Conservation (phyloP, 306 rosid genomes). For the Dryas drummondii region DNA sequence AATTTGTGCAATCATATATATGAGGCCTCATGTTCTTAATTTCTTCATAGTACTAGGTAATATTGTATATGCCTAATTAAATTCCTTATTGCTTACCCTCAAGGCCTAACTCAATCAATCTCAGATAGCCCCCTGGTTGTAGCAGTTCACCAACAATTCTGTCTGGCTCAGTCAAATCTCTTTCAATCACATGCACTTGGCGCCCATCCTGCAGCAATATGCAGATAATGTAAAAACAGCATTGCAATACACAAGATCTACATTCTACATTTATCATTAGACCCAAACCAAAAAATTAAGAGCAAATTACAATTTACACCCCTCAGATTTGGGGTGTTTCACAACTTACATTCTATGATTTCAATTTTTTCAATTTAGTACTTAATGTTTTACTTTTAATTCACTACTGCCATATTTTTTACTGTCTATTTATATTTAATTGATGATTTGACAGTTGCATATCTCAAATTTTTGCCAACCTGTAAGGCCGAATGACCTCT, state of each 20-base stretch:
- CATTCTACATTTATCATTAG: not conserved
- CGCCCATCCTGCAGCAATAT: constrained; percentile 46
- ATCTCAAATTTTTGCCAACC: too few relatives aligned
- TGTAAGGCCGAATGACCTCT: too few relatives aligned
- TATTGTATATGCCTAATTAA: not conserved
- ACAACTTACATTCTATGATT: too few relatives aligned
- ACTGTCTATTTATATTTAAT: too few relatives aligned
- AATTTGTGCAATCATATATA: too few relatives aligned
- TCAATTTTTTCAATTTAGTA: too few relatives aligned
- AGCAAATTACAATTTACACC: too few relatives aligned
- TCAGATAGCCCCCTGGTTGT: constrained; percentile 29
- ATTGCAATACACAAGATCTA: not conserved
- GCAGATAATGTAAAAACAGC: not conserved
- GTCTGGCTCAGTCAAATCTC: constrained; percentile 37
- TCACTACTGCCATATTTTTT: too few relatives aligned
- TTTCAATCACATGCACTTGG: constrained; percentile 52
- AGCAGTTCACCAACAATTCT: constrained; percentile 26
- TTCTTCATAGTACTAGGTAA: not conserved
- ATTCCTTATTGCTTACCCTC: constrained; percentile 18
- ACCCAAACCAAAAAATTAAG: not conserved
- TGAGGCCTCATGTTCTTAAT: too few relatives aligned
- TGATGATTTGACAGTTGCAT: too few relatives aligned
- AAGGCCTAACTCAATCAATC: constrained; percentile 26
- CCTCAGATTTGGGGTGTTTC: too few relatives aligned
- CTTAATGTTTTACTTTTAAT: too few relatives aligned